These are phyloP conservation scores for Raffaelea albimanens DNA, from an alignment of 2,329 filamentous ascomycete species.

Conservation along the genomic window DNA sequence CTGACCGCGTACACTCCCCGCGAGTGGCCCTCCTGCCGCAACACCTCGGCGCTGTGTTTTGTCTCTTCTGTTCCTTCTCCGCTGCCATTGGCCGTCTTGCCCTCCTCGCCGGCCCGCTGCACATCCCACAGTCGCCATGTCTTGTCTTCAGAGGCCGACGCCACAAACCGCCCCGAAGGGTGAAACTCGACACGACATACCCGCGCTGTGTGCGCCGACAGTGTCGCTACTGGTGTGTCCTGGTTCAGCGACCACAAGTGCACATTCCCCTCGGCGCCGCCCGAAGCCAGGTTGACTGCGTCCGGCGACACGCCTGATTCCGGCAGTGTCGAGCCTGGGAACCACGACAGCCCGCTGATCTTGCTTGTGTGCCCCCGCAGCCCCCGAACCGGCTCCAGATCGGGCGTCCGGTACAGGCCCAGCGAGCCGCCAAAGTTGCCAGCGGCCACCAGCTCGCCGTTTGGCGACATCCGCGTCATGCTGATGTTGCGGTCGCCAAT, in stretches of 20 bases:
- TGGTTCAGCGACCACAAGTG: conserved; percentile 84
- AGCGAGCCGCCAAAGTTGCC: conserved; percentile 91
- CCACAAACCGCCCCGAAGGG: conserved; percentile 79
- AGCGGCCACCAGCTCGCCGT: conserved; percentile 72
- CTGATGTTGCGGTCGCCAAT: conserved; percentile 85
- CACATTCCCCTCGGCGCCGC: conserved; percentile 78
- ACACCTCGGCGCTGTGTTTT: conserved; percentile 29
- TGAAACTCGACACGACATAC: conserved; percentile 93
- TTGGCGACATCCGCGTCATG: conserved; percentile 84
- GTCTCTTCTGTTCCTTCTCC: too few species aligned
- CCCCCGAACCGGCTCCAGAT: conserved; percentile 64
- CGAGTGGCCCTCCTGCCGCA: conserved; percentile 90
- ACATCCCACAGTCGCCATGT: conserved; percentile 97
- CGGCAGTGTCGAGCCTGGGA: conserved; percentile 68
- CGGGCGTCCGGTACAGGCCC: conserved; percentile 75
- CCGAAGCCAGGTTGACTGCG: conserved; percentile 77
- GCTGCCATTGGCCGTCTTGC: not conserved
- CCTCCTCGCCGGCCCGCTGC: conserved; percentile 63
- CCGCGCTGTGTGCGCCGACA: conserved; percentile 75
- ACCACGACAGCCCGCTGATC: conserved; percentile 85
- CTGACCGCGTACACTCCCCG: conserved; percentile 83
- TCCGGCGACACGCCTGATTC: conserved; percentile 61
- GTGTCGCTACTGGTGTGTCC: conserved; percentile 73
- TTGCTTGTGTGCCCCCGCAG: conserved; percentile 81
- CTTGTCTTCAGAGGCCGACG: conserved; percentile 89